Percentiles rank a stretch among this genome's conserved stretches.
These are phyloP conservation scores for Pichia sp. DNA, from an alignment of 1,139 yeast species.

Conservation along the genomic window DNA sequence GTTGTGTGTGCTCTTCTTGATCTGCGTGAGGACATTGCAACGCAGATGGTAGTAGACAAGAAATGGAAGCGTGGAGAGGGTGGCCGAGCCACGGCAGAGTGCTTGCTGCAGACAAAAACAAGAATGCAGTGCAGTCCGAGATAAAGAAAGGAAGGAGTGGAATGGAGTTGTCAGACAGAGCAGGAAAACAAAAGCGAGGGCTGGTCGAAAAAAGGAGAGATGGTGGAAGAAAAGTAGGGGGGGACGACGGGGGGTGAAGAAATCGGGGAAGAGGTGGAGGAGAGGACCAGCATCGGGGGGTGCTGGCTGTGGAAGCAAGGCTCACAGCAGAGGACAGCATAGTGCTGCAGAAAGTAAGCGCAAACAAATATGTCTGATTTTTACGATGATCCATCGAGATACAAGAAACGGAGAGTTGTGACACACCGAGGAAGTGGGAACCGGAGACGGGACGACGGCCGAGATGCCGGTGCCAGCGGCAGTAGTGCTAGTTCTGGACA, in stretches of 20 bases:
- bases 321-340: too few species aligned
- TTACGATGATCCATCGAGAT: constrained; percentile 14
- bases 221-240: neutral
- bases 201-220: neutral
- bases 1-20: constrained; percentile 23
- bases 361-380: neutral
- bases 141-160: neutral
- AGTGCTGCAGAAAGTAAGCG: too few species aligned
- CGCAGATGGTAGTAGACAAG: too few species aligned
- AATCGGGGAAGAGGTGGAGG: neutral
- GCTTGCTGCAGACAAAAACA: too few species aligned
- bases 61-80: too few species aligned
- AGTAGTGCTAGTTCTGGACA: neutral
- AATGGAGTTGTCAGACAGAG: neutral
- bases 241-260: neutral
- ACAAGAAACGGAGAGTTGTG: constrained; percentile 23
- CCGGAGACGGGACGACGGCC: constrained; percentile 10
- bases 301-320: neutral
- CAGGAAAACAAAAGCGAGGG: neutral
- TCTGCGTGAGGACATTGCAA: constrained; percentile 29
- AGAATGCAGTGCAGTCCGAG: neutral
- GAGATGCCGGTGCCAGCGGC: neutral
- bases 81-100: too few species aligned
- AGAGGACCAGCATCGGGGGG: neutral
- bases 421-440: constrained; percentile 15